Evolutionary conservation across 257 asterid genomes (phyloP), one percentile per base, ranked within the genome.

Genomic region (Petunia secreta): DNA sequence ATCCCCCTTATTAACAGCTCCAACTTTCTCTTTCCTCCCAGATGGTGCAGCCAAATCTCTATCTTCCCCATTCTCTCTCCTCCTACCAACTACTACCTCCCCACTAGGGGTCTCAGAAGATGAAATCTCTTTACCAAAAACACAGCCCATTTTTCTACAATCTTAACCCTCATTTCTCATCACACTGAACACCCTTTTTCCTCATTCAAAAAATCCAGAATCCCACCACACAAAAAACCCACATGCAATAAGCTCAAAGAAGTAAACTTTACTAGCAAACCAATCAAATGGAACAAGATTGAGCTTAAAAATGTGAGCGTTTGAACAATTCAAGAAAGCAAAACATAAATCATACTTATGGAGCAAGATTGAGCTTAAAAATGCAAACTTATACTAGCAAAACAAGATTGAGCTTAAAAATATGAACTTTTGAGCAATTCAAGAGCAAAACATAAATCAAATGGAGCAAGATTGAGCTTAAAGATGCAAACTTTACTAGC

Each of bases 81-180:
- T 87, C 64, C 89, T 88, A 48, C 86, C 89, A 71, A 75, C 87
- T 80, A 79, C 96, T 59, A 80, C 85, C 80, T 84, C 93, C 40
- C 89, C 89, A 78, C 86, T 86, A 69, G 90, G 87, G 58, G 87
- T 85, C 76, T 87, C 85, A 59, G 96, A 74, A 15, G 96, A 88
- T 53, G 89, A 88, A 85, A 81, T 86, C 89, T 89, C 94, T 89
- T 86, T 94, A 78, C 93, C 96, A 81, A 94, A 94, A 10, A 88
- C 97, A 87, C 97, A 94, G 79, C 98, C 98, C 98, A 94, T 94
- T 82, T 87, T 78, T 83, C 90, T 86, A 66, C n/a, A 86, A 89
- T 88, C 79, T 71, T 64, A 91, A 80, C 83, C 83, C 90, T 91
- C 94, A 90, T 92, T 83, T 89, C 94, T 90, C 96, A 92, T 84